Evolutionary conservation across 345 rosid species (phyloP).

Genomic region (Odontarrhena argentea): DNA sequence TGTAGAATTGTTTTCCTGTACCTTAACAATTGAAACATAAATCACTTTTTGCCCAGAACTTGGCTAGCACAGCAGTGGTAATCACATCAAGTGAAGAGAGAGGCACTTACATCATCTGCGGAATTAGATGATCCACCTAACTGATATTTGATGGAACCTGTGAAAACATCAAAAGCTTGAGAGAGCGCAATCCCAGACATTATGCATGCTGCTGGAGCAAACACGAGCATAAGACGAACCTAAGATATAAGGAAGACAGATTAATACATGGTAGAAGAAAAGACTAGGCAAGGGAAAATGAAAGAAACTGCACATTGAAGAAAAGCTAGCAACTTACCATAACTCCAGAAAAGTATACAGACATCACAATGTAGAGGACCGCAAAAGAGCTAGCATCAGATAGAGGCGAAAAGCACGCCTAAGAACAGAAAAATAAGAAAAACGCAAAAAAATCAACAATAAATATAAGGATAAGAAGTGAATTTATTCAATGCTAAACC

Average conservation of each 20-base stretch:
- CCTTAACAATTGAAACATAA: conserved; percentile 55
- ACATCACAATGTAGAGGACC: conserved; percentile 87
- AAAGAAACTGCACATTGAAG: conserved; percentile 2
- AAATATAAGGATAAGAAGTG: not conserved
- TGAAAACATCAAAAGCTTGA: conserved; percentile 90
- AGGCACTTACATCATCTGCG: conserved; percentile 58
- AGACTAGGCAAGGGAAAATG: conserved; percentile 23
- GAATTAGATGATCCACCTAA: conserved; percentile 53
- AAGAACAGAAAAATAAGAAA: conserved; percentile 44
- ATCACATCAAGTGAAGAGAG: conserved; percentile 13
- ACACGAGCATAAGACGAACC: conserved; percentile 99
- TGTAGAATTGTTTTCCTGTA: conserved; percentile 57
- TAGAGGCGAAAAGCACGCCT: conserved; percentile 97
- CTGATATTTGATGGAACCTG: conserved; percentile 90
- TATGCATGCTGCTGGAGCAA: conserved; percentile 99
- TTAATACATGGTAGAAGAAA: conserved; percentile 24
- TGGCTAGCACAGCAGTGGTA: conserved; percentile 24
- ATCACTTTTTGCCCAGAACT: conserved; percentile 24
- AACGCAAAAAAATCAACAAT: conserved; percentile 16
- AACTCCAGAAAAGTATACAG: conserved; percentile 99
- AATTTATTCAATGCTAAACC: conserved; percentile 14
- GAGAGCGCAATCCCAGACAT: conserved; percentile 98
- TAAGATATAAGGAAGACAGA: conserved; percentile 40
- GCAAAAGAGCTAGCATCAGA: conserved; percentile 97
- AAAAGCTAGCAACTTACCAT: conserved; percentile 65